Conservation (phyloP, 176 grass and related monocot genomes). For the Ampelocalamus luodianensis region DNA sequence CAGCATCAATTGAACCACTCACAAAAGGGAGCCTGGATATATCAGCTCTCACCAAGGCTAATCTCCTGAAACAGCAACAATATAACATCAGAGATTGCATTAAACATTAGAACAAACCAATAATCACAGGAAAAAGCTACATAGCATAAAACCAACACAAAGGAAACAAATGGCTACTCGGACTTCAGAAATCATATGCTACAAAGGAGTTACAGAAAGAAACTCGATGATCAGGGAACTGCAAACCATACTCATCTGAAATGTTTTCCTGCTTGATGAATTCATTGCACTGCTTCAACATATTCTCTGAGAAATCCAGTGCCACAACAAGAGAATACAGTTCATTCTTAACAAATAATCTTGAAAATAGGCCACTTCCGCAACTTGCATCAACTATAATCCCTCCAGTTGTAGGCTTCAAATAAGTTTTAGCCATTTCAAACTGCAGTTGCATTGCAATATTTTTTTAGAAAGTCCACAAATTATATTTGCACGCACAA, state of each 20-base stretch:
- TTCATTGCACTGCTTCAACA: conserved; percentile 83
- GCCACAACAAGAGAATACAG: conserved; percentile 82
- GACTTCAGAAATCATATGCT: not conserved
- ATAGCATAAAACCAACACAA: not conserved
- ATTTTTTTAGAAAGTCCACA: conserved; percentile 6
- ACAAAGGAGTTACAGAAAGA: conserved; percentile 19
- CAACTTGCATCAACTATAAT: conserved; percentile 91
- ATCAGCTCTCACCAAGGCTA: conserved; percentile 86
- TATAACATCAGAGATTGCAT: not conserved
- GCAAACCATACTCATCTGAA: conserved; percentile 67
- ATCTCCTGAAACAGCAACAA: conserved; percentile 46
- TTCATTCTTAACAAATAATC: conserved; percentile 73
- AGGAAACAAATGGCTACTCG: not conserved
- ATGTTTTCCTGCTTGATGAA: conserved; percentile 72
- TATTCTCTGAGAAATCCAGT: conserved; percentile 95
- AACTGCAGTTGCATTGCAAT: conserved; percentile 57
- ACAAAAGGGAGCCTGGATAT: conserved; percentile 85
- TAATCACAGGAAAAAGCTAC: not conserved
- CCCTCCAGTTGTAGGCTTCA: conserved; percentile 68
- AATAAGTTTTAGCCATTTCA: conserved; percentile 80
- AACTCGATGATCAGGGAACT: conserved; percentile 13
- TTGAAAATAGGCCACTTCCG: conserved; percentile 93
- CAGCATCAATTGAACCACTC: conserved; percentile 77
- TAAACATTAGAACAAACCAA: conserved; percentile 5
- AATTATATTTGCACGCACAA: conserved; percentile 12